These are phyloP conservation scores for Sporisorium scitamineum DNA, from an alignment of 1,284 basidiomycete species.

Conservation along the genomic window DNA sequence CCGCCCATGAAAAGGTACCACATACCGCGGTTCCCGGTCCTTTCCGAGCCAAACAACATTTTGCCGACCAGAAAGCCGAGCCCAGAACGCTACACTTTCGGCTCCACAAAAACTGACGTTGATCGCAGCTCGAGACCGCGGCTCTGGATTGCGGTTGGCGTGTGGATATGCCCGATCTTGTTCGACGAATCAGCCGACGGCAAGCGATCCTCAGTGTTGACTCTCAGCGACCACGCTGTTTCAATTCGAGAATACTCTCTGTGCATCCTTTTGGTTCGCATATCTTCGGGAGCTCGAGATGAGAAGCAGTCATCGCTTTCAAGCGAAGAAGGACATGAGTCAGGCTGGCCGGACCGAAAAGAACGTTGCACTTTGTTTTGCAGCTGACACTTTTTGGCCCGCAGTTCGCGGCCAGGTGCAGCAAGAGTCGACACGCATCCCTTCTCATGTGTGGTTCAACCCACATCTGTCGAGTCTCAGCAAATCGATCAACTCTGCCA, in stretches of 20 bases:
- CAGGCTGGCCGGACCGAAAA: background rate
- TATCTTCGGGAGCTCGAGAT: background rate
- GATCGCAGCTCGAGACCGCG: background rate
- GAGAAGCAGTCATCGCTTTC: background rate
- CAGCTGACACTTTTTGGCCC: background rate
- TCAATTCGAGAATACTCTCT: background rate
- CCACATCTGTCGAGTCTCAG: background rate
- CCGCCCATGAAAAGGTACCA: no score
- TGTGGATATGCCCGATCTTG: background rate
- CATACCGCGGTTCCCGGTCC: constrained; percentile 5
- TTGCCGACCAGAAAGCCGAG: background rate
- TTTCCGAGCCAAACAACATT: background rate
- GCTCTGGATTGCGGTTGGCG: background rate
- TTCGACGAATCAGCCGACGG: background rate
- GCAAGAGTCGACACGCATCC: background rate
- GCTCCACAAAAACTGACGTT: background rate
- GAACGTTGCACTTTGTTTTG: background rate
- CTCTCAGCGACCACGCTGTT: background rate
- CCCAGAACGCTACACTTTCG: no score
- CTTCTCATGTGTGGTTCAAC: background rate
- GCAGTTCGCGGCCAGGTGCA: background rate
- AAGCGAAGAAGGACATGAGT: background rate
- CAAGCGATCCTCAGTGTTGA: background rate
- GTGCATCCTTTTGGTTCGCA: background rate
- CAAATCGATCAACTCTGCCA: background rate